Base-by-base conservation (phyloP, 441 rosid species). In the Erodium texanum region DNA sequence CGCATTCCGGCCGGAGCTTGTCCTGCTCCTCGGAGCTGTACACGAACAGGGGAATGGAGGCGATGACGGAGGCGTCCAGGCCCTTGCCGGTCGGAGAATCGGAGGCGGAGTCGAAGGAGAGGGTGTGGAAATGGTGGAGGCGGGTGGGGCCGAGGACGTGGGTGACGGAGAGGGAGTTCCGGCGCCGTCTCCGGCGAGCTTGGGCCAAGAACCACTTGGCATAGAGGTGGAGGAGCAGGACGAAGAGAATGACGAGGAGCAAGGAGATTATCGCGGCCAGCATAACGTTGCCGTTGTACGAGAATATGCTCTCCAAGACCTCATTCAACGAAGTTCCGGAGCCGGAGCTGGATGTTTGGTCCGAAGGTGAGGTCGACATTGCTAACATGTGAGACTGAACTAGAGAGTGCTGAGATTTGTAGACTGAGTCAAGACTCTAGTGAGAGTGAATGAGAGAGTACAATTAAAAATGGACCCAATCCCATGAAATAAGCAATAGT, bases 171-270 rank as follows among this genome's bases (percentile, higher is more conserved):
- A 16, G 0, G 22, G 61, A 54, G 61, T 3, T 18, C 5, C 61
- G 5, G 48, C 48, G 12, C 61, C 61, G 32, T 84, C 72, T 45
- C 70, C 82, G 61, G 61, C 61, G 61, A 18, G 61, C 61, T 1
- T 54, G 61, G 1, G 85, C 75, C 71, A 85, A 74, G 86, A 81
- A 83, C 82, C 85, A 86, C 70, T 82, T 82, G 76, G 98, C 92
- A 59, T 89, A 92, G 80, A 89, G 72, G 67, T 92, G 95, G 71
- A 92, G 96, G 68, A 92, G 85, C 45, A 89, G 52, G 68, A 92
- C 90, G 62, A 89, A 88, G 73, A 92, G 87, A 71, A 88, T 81
- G 6, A 87, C 95, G 11, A 89, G 72, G 27, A 92, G 93, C 1
- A 92, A 82, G 22, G 86, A 85, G 59, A 85, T 80, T 7, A 86